phyloP scores from a whole-genome alignment of 192 early-diverging fungal genomes.

The Spizellomyces punctatus region DNA sequence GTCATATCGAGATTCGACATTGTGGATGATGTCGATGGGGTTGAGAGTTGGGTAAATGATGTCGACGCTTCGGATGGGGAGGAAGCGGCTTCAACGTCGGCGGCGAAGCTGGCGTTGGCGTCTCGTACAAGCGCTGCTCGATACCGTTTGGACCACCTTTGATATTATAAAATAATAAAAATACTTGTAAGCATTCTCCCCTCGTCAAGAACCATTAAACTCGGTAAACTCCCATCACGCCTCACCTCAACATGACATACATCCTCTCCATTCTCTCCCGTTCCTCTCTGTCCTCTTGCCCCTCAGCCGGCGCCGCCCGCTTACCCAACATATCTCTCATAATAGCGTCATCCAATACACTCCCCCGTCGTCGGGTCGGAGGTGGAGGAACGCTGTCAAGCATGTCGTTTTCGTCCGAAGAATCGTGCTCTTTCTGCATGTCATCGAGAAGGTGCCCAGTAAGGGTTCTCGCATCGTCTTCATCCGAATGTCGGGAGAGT shows the following conservation, averaged over 20 bases:
- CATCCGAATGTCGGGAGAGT: no score
- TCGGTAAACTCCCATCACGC: background rate
- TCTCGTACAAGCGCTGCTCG: conserved; percentile 16
- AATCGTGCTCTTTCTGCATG: background rate
- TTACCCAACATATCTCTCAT: conserved; percentile 28
- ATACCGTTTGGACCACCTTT: conserved; percentile 33
- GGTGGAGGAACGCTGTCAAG: conserved; percentile 13
- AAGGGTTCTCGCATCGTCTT: no score
- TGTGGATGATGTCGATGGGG: background rate
- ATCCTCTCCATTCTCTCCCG: conserved; percentile 33
- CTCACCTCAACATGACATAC: conserved; percentile 33
- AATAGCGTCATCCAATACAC: conserved; percentile 23
- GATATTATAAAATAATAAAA: background rate
- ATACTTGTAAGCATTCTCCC: background rate
- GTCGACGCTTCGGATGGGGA: background rate
- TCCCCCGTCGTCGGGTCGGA: conserved; percentile 22
- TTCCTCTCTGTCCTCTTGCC: conserved; percentile 15
- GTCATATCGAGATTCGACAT: conserved; percentile 15
- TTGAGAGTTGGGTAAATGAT: background rate
- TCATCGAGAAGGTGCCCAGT: no score
- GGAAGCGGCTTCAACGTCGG: background rate
- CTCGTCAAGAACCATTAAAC: background rate
- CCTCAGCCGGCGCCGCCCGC: conserved; percentile 15
- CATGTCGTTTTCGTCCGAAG: conserved; percentile 1
- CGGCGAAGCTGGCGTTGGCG: conserved; percentile 21